Conservation (phyloP, 805 yeast species). For the Spathaspora passalidarum region DNA sequence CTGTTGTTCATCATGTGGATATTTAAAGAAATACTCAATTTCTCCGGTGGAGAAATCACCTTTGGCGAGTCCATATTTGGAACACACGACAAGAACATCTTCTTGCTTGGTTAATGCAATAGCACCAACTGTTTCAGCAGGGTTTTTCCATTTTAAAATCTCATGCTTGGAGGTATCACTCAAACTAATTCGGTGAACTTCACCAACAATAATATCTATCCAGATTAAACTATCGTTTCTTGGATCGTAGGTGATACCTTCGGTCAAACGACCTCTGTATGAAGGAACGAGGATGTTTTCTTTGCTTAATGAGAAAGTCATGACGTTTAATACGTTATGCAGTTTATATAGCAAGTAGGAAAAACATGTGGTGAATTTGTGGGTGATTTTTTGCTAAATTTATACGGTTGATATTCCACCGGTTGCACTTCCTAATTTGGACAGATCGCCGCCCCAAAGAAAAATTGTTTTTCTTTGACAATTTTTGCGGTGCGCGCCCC, state of each 20-base stretch:
- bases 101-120: slow-evolving; percentile 62
- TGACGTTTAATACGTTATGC: no score
- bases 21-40: slow-evolving; percentile 39
- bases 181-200: slow-evolving; percentile 33
- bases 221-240: slow-evolving; percentile 50
- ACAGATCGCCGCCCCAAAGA: background rate
- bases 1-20: slow-evolving; percentile 26
- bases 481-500: no score
- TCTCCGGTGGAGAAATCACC: slow-evolving; percentile 42
- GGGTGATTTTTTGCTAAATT: background rate
- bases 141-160: slow-evolving; percentile 31
- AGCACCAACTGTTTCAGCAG: slow-evolving; percentile 59
- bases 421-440: background rate
- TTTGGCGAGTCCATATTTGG: slow-evolving; percentile 60
- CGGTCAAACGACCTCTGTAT: slow-evolving; percentile 52
- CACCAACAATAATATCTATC: slow-evolving; percentile 41
- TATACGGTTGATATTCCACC: background rate
- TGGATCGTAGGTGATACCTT: slow-evolving; percentile 64
- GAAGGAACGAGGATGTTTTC: slow-evolving; percentile 17
- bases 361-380: background rate
- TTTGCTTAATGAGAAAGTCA: slow-evolving; percentile 7
- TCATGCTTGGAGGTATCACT: slow-evolving; percentile 26
- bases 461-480: no score
- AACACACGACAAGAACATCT: slow-evolving; percentile 56
- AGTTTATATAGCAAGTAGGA: no score